Percentiles rank a stretch among this genome's conserved stretches.
phyloP scores from a whole-genome alignment of 305 asterid genomes.

The Solanum hybrid region DNA sequence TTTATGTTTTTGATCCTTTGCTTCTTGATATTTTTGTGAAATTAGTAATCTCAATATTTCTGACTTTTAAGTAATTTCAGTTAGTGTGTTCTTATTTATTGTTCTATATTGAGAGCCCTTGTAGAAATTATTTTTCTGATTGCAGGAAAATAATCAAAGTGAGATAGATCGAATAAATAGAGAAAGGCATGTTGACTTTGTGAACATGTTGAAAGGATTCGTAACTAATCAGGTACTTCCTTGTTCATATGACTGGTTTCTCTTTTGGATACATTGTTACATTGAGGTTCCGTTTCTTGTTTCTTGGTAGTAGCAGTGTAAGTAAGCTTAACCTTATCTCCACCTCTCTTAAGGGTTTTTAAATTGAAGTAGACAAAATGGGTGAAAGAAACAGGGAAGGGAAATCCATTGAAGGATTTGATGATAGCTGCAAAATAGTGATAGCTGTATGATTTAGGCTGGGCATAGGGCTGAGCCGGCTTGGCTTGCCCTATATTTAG shows the following conservation, averaged over 20 bases:
- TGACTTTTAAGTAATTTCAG: neutral
- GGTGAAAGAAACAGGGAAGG: neutral
- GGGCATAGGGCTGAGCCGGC: neutral
- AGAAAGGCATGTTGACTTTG: constrained; percentile 66
- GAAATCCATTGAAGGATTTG: neutral
- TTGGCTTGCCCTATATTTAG: neutral
- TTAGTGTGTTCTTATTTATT: neutral
- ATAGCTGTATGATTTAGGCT: neutral
- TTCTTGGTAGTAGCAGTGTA: neutral
- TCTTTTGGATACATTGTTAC: neutral
- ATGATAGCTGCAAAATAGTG: neutral
- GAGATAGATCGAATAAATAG: constrained; percentile 77
- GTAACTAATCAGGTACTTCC: constrained; percentile 64
- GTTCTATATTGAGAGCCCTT: constrained; percentile 5
- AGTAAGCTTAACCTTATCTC: neutral
- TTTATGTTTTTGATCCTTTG: neutral
- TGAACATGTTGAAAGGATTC: constrained; percentile 84
- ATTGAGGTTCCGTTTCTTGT: neutral
- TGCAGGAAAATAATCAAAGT: constrained; percentile 80
- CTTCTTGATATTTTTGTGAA: neutral
- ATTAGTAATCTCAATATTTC: neutral
- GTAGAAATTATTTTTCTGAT: constrained; percentile 10
- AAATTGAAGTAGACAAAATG: neutral
- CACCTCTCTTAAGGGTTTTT: neutral
- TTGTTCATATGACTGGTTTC: neutral